Conservation (phyloP, 495 filamentous ascomycete species). For the Hypoxylon lienhwacheense region DNA sequence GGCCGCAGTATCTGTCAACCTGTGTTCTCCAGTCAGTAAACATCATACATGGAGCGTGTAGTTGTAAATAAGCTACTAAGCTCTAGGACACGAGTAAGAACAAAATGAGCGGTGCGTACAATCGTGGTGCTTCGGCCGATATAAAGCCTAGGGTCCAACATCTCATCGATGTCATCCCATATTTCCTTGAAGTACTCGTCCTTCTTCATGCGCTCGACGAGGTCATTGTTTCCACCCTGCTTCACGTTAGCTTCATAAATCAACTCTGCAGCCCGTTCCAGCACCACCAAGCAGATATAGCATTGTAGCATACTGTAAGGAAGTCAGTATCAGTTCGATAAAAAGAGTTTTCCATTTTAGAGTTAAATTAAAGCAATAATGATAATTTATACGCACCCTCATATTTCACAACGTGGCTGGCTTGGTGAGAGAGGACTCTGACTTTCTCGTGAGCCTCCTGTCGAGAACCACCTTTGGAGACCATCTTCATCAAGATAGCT, state of each 20-base stretch:
- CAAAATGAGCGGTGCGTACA: background rate
- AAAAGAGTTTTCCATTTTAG: background rate
- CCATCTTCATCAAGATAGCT: constrained; percentile 81
- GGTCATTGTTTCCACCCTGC: constrained; percentile 64
- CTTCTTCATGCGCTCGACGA: constrained; percentile 76
- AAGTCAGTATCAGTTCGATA: background rate
- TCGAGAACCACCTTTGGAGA: constrained; percentile 70
- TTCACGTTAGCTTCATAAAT: background rate
- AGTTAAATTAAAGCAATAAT: background rate
- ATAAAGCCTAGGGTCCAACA: constrained; percentile 73
- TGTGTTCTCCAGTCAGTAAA: constrained; percentile 1
- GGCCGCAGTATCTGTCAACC: constrained; percentile 51
- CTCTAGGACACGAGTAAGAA: no score
- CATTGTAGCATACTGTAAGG: background rate
- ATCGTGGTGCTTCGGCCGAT: constrained; percentile 59
- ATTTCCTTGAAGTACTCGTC: constrained; percentile 83
- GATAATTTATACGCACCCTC: constrained; percentile 49
- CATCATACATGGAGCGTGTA: background rate
- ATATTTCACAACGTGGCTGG: constrained; percentile 75
- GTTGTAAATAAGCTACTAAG: no score
- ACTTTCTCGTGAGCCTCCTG: constrained; percentile 95
- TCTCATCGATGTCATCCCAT: constrained; percentile 67
- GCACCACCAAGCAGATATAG: no score
- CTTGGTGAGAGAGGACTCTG: constrained; percentile 85
- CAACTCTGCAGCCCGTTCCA: no score